Evolutionary conservation across 306 rosid species (phyloP), one percentile per base, ranked within the genome.

Genomic region (Cucurbita argyrosperma): DNA sequence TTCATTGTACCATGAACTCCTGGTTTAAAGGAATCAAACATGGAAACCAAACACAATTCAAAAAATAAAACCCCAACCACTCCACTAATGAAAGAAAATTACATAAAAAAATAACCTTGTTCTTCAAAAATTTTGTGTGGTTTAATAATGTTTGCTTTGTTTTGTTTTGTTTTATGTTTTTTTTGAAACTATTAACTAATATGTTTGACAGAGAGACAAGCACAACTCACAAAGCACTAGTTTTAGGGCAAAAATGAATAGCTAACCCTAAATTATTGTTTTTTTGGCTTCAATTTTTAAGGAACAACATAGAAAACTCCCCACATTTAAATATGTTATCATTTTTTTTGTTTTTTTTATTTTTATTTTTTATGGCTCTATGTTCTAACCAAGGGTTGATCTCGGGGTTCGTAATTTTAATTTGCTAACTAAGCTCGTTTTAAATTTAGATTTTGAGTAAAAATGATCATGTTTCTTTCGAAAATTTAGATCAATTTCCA

Each of bases 161-260:
- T 83, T 53, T 35, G 15, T 21, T 71, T 71, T 8, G 10, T 40
- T 30, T 63, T 35, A 26, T 54, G 64, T 51, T 37, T 54, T 0
- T 54, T 38, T 38, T 39, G 2, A 35, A 72, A 72, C 40, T 4
- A 52, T 71, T 76, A 77, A 75, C 79, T 49, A 23, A 50, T 13
- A 70, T 76, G 80, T 72, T 86, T 84, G 86, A 81, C 89, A 88
- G 96, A 87, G 72, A 67, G 74, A 69, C 14, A 54, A 80, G 72
- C 82, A 88, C 96, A 87, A 87, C 96, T 86, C 91, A 90, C 77
- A 78, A 42, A 84, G 91, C 98, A 90, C 93, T 92, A 81, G 72
- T 82, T 56, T 69, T 69, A 69, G 77, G 80, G 63, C 59, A 84
- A 79, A 81, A 81, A 74, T 55, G 40, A 11, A 40, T 80, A 79